phyloP scores from a whole-genome alignment of 768 basidiomycete species.

The Exidia glandulosa region DNA sequence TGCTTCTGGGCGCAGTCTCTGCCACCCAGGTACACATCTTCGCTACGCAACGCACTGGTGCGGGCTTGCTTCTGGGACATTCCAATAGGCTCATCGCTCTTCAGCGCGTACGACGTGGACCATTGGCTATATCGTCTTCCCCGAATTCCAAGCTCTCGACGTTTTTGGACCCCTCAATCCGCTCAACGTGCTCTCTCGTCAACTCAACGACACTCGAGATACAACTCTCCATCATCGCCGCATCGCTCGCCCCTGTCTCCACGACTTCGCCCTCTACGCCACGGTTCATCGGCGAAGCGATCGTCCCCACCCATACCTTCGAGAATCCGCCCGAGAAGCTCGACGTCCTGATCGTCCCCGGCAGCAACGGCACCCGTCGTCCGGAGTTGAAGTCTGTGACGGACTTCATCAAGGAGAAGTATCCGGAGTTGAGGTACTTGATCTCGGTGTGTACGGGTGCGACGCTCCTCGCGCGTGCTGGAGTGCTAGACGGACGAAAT shows the following conservation, averaged over 20 bases:
- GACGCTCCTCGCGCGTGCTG: no score
- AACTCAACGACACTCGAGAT: not conserved
- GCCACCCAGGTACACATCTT: no score
- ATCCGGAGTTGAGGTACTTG: no score
- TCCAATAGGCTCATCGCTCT: no score
- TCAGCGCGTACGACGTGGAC: no score
- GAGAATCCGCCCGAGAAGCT: not conserved
- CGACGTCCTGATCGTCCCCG: not conserved
- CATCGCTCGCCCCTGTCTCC: not conserved
- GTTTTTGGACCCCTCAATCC: not conserved
- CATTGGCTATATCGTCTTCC: no score
- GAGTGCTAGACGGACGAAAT: no score
- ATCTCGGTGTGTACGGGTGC: no score
- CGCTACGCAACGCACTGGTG: no score
- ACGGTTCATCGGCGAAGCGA: not conserved
- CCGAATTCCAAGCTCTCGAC: no score
- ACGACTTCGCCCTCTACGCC: not conserved
- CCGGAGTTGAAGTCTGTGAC: not conserved
- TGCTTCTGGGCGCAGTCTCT: no score
- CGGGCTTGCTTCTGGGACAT: no score
- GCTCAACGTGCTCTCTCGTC: not conserved
- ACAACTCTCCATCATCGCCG: not conserved
- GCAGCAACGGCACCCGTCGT: not conserved
- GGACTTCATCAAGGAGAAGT: not conserved
- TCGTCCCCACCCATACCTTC: conserved; percentile 2